Conservation (phyloP, 2,329 filamentous ascomycete genomes). For the Penicillium fuscoglaucum region DNA sequence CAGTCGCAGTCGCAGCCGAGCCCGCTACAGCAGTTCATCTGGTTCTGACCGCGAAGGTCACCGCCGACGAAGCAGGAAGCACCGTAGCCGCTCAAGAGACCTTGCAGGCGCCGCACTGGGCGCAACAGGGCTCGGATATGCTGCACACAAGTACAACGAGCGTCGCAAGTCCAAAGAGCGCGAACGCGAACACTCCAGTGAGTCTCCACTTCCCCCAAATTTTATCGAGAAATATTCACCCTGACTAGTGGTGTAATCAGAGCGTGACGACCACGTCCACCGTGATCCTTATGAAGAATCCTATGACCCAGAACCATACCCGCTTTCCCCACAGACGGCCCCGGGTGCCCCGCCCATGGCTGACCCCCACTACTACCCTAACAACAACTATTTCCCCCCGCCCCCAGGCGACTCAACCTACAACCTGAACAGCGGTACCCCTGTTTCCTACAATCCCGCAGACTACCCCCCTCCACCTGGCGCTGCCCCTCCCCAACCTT, state of each 20-base stretch:
- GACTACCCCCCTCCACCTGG: conserved; percentile 47
- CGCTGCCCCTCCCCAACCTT: conserved; percentile 39
- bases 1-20: conserved; percentile 39
- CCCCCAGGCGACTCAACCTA: conserved; percentile 38
- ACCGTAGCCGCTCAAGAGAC: conserved; percentile 44
- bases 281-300: conserved; percentile 45
- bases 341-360: conserved; percentile 33
- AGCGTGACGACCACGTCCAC: conserved; percentile 33
- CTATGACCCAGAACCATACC: conserved; percentile 42
- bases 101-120: conserved; percentile 58
- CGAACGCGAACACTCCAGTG: conserved; percentile 53
- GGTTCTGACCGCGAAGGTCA: conserved; percentile 39
- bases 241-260: conserved; percentile 21
- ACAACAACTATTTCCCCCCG: conserved; percentile 45
- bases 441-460: conserved; percentile 38
- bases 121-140: conserved; percentile 58
- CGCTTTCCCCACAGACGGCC: conserved; percentile 38
- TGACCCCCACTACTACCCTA: conserved; percentile 40
- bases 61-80: conserved; percentile 36
- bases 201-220: conserved; percentile 28
- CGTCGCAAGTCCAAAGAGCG: conserved; percentile 54
- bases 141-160: conserved; percentile 59
- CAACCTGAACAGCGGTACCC: conserved; percentile 24
- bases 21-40: conserved; percentile 38
- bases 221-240: conserved; percentile 10